These are phyloP conservation scores for Aspergillus quadrilineatus DNA, from an alignment of 2,329 filamentous ascomycete genomes.

Conservation along the genomic window DNA sequence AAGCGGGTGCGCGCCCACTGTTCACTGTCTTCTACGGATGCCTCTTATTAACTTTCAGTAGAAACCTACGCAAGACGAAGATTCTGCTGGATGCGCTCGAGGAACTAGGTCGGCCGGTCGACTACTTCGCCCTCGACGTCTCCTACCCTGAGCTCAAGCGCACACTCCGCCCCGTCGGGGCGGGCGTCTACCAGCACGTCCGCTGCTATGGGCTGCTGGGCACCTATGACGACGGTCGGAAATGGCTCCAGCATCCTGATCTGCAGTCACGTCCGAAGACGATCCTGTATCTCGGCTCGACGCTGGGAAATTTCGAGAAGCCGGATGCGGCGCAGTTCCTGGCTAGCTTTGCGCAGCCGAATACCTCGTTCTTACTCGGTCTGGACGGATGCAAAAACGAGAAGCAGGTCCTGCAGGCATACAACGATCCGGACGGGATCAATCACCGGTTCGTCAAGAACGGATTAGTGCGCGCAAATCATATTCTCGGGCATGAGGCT, in stretches of 20 bases:
- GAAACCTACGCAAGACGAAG: slow-evolving; percentile 72
- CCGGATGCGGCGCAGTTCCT: slow-evolving; percentile 8
- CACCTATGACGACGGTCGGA: slow-evolving; percentile 81
- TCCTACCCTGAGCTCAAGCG: slow-evolving; percentile 72
- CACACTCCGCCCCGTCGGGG: slow-evolving; percentile 63
- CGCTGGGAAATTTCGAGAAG: slow-evolving; percentile 13
- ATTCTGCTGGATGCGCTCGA: slow-evolving; percentile 79
- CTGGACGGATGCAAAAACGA: slow-evolving; percentile 52
- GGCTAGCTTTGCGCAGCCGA: slow-evolving; percentile 1
- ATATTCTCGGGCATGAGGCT: slow-evolving; percentile 62
- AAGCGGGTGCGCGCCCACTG: slow-evolving; percentile 11
- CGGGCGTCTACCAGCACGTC: slow-evolving; percentile 63
- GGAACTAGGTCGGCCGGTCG: slow-evolving; percentile 65
- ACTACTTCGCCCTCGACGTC: slow-evolving; percentile 85
- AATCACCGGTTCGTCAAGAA: slow-evolving; percentile 16
- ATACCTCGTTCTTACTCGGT: slow-evolving; percentile 9
- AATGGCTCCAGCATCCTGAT: slow-evolving; percentile 69
- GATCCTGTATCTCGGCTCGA: slow-evolving; percentile 15
- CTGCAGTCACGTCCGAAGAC: slow-evolving; percentile 33
- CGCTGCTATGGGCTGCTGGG: slow-evolving; percentile 74
- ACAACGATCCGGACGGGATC: slow-evolving; percentile 41
- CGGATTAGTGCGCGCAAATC: slow-evolving; percentile 57
- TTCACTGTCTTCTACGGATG: slow-evolving; percentile 46
- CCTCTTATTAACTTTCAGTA: neutral
- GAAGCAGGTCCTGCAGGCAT: slow-evolving; percentile 71